phyloP scores from a whole-genome alignment of 306 rosid genomes.

The Gastrolobium bilobum region DNA sequence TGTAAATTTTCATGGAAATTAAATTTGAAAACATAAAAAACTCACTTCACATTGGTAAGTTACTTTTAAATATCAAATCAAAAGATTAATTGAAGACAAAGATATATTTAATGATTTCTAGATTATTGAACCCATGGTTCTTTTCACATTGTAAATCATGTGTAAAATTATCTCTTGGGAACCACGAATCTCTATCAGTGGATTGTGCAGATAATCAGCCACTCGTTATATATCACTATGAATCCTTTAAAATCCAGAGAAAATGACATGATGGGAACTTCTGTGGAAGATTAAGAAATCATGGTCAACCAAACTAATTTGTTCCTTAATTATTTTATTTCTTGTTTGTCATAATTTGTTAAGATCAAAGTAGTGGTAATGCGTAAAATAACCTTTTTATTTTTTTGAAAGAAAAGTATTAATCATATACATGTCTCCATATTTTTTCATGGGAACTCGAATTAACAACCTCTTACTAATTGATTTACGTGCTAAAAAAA shows the following conservation, averaged over 20 bases:
- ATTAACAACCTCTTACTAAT: no score
- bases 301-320: slow-evolving; percentile 2
- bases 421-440: no score
- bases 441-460: no score
- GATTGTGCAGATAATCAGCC: slow-evolving; percentile 38
- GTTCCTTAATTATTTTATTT: neutral
- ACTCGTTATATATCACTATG: slow-evolving; percentile 44
- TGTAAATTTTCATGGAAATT: slow-evolving; percentile 32
- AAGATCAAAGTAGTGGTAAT: neutral
- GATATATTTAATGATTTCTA: slow-evolving; percentile 22
- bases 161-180: slow-evolving; percentile 16
- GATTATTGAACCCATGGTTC: neutral
- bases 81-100: slow-evolving; percentile 35
- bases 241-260: slow-evolving; percentile 49
- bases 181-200: slow-evolving; percentile 41
- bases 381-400: neutral
- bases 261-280: slow-evolving; percentile 48
- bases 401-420: no score
- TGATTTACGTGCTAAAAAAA: no score
- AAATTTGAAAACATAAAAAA: neutral
- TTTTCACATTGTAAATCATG: slow-evolving; percentile 21
- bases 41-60: neutral
- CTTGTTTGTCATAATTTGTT: neutral
- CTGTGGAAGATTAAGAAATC: slow-evolving; percentile 37
- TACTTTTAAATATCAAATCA: slow-evolving; percentile 24